Conservation (phyloP, 2,329 filamentous ascomycete genomes). For the Colletotrichum plurivorum region DNA sequence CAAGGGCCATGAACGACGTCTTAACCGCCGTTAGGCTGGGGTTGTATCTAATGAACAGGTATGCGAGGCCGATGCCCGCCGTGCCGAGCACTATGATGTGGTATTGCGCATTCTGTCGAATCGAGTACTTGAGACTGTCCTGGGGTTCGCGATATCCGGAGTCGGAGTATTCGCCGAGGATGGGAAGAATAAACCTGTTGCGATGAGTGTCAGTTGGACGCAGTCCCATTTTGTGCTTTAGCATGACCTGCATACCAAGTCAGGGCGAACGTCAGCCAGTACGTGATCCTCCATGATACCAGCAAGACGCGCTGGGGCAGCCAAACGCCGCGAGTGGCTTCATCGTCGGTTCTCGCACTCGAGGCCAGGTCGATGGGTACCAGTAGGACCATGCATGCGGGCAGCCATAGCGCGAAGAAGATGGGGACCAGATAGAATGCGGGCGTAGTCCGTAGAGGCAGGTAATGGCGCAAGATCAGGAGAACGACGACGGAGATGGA, state of each 20-base stretch:
- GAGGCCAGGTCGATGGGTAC: slow-evolving; percentile 97
- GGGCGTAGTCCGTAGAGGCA: slow-evolving; percentile 91
- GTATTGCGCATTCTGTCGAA: slow-evolving; percentile 90
- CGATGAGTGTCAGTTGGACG: slow-evolving; percentile 17
- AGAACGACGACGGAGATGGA: slow-evolving; percentile 83
- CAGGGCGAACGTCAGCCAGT: slow-evolving; percentile 96
- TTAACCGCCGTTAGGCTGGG: slow-evolving; percentile 82
- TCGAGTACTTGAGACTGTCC: slow-evolving; percentile 84
- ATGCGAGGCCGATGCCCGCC: slow-evolving; percentile 80
- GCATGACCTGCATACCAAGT: slow-evolving; percentile 77
- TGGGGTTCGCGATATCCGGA: slow-evolving; percentile 91
- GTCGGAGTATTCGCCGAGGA: slow-evolving; percentile 95
- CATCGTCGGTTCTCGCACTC: slow-evolving; percentile 80
- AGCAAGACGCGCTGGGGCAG: slow-evolving; percentile 82
- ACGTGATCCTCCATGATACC: slow-evolving; percentile 94
- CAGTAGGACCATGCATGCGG: slow-evolving; percentile 89
- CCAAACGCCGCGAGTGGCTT: slow-evolving; percentile 85
- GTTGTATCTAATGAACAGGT: slow-evolving; percentile 85
- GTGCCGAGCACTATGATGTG: slow-evolving; percentile 84
- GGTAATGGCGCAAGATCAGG: slow-evolving; percentile 88
- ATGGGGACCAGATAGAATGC: slow-evolving; percentile 92
- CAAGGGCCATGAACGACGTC: slow-evolving; percentile 89
- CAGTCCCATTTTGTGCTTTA: slow-evolving; percentile 1
- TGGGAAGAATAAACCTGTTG: slow-evolving; percentile 85
- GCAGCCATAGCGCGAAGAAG: slow-evolving; percentile 95